A percentile compares a stretch with the other conserved stretches of the same genome.
Conservation (phyloP, 2,329 filamentous ascomycete species). For the Aspergillus fumigatus region DNA sequence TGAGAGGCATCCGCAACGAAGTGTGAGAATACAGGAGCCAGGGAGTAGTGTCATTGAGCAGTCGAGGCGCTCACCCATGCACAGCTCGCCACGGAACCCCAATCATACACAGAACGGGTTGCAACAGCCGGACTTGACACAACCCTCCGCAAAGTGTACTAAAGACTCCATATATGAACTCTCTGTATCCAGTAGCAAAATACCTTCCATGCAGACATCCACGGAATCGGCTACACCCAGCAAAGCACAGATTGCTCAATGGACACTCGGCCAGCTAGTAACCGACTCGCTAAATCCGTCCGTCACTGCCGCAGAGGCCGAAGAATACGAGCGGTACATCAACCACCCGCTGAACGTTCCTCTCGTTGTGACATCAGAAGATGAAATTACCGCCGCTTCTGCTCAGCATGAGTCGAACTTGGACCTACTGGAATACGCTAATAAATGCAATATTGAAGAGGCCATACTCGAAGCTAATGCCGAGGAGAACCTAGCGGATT, state of each 20-base stretch:
- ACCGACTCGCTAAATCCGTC: constrained; percentile 80
- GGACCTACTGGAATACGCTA: constrained; percentile 78
- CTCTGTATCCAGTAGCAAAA: constrained; percentile 16
- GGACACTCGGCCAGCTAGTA: constrained; percentile 83
- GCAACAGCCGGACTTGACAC: constrained; percentile 28
- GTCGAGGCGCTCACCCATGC: constrained; percentile 30
- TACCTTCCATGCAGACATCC: constrained; percentile 19
- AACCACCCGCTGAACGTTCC: constrained; percentile 84
- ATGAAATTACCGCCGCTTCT: constrained; percentile 32
- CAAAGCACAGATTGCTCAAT: constrained; percentile 70
- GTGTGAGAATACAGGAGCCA: constrained; percentile 65
- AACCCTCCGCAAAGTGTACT: constrained; percentile 50
- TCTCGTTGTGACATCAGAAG: constrained; percentile 50
- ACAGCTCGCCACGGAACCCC: constrained; percentile 11
- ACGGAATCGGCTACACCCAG: constrained; percentile 66
- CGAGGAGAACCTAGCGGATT: constrained; percentile 67
- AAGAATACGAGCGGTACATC: constrained; percentile 86
- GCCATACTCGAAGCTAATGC: constrained; percentile 39
- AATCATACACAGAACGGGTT: constrained; percentile 25
- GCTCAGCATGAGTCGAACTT: constrained; percentile 41
- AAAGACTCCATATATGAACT: constrained; percentile 44
- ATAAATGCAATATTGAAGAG: constrained; percentile 61
- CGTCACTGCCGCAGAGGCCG: constrained; percentile 69
- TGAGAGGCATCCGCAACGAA: constrained; percentile 51
- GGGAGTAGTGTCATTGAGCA: constrained; percentile 42